Base-by-base conservation (phyloP, 2,329 filamentous ascomycete species). In the Verticillium nonalfalfae region DNA sequence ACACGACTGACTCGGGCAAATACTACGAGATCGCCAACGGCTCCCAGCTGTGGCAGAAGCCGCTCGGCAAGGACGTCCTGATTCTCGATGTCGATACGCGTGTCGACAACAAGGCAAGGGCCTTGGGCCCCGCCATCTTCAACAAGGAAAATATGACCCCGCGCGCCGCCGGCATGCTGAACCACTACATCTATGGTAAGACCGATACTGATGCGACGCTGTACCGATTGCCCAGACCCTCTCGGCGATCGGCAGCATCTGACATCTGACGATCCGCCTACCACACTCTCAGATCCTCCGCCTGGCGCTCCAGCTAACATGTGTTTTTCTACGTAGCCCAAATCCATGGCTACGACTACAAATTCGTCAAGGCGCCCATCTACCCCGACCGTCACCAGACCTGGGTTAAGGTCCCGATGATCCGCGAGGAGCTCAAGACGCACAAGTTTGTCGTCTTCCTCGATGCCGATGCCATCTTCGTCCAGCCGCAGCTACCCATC, bases 291-390 rank as follows among this genome's bases (percentile, higher is more conserved):
- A 36, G 35, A 10, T 26, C 26, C 26, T 36, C 13, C 35, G 35
- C 39, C 6, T 14, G 15, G 39, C n/a, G 45, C 9, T 26, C 2
- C 11, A 18, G 18, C 45, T 50, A 6, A 50, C 45, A 1, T 21
- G 11, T 21, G 21, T 10, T 7, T 14, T 36, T 13, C 7, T 36
- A 2, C 35, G 13, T 64, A 75, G 76, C 76, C 21, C 69, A 69
- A 66, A 79, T 81, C 57, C 79, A 81, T 66, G 78, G 78, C 5
- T 81, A 80, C 68, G 76, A 79, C 58, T 81, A 81, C 67, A 78
- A 79, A 38, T 75, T 80, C 59, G 74, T 81, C 35, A 76, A 74
- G 61, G 76, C 76, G 4, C 71, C 76, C 34, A 71, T 74, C 36
- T 76, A 77, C 59, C 64, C 68, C 1, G 74, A 76, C 59, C 76